Evolutionary conservation across 805 yeast genomes (phyloP).

Genomic region (Candida patagonica): DNA sequence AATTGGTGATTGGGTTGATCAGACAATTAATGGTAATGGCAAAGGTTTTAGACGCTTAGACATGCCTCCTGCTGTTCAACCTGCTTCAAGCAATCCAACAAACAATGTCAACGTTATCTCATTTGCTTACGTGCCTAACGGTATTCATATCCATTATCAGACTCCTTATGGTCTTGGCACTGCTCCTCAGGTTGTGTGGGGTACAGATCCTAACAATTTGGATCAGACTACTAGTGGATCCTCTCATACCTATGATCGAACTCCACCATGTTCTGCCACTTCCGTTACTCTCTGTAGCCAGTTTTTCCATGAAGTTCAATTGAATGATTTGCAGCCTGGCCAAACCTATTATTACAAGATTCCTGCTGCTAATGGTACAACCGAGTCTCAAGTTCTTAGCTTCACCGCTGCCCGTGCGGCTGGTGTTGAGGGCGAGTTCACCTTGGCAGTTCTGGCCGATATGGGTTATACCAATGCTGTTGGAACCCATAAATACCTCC

Average conservation of each 20-base stretch:
- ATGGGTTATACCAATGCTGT: conserved; percentile 11
- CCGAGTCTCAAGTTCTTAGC: too few relatives aligned
- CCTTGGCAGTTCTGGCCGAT: too few relatives aligned
- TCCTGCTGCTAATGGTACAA: conserved; percentile 11
- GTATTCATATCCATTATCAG: conserved; percentile 13
- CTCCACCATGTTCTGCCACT: too few relatives aligned
- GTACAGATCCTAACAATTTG: too few relatives aligned
- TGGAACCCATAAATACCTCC: conserved; percentile 7
- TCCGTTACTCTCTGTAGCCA: conserved; percentile 11
- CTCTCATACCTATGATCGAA: too few relatives aligned
- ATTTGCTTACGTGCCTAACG: conserved; percentile 9
- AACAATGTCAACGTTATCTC: conserved; percentile 14
- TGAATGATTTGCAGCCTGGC: too few relatives aligned
- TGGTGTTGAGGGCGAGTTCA: too few relatives aligned
- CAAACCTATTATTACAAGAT: too few relatives aligned
- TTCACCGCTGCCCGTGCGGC: too few relatives aligned
- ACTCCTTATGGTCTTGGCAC: conserved; percentile 15
- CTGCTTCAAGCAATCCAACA: conserved; percentile 11
- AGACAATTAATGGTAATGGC: conserved; percentile 13
- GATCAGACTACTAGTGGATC: too few relatives aligned
- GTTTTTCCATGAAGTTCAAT: too few relatives aligned
- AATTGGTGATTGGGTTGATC: conserved; percentile 12
- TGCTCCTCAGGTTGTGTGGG: too few relatives aligned
- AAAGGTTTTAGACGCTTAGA: conserved; percentile 11
- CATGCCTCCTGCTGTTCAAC: conserved; percentile 15